Percentiles rank a stretch among this genome's conserved stretches.
These are phyloP conservation scores for Diplogelasinospora grovesii DNA, from an alignment of 495 filamentous ascomycete species.

Conservation along the genomic window DNA sequence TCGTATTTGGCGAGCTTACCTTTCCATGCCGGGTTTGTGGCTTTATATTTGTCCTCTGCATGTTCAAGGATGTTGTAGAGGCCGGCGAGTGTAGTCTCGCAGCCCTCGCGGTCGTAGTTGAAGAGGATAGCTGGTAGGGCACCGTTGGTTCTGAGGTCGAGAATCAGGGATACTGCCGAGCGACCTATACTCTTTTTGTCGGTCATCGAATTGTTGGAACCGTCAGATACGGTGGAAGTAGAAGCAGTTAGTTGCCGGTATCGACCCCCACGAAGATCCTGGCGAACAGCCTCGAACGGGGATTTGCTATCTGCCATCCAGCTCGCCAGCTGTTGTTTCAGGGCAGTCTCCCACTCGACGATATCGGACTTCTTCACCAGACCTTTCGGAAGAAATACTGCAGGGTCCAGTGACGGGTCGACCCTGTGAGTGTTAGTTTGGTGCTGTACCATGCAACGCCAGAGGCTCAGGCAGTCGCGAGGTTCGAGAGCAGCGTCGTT, in stretches of 20 bases:
- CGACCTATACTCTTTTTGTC: too few species aligned
- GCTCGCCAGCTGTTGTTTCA: slow-evolving; percentile 51
- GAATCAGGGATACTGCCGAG: slow-evolving; percentile 52
- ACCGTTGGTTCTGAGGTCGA: slow-evolving; percentile 52
- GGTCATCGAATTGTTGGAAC: background rate
- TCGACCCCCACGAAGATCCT: slow-evolving; percentile 26
- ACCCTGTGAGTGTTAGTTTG: slow-evolving; percentile 43
- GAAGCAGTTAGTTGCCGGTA: slow-evolving; percentile 3
- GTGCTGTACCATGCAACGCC: slow-evolving; percentile 50
- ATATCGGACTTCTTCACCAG: slow-evolving; percentile 54
- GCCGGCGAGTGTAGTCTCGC: slow-evolving; percentile 48
- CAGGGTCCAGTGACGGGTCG: slow-evolving; percentile 40
- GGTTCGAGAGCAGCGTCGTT: slow-evolving; percentile 61
- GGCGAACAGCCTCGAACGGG: slow-evolving; percentile 53
- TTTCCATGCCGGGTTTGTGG: slow-evolving; percentile 51
- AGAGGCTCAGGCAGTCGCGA: slow-evolving; percentile 60
- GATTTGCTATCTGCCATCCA: slow-evolving; percentile 58
- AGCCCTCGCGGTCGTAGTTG: slow-evolving; percentile 61
- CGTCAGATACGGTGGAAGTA: background rate
- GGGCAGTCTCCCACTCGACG: slow-evolving; percentile 52
- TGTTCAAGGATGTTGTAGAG: slow-evolving; percentile 44
- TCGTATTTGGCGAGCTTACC: slow-evolving; percentile 45
- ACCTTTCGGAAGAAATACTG: slow-evolving; percentile 28
- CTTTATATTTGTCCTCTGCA: slow-evolving; percentile 52
- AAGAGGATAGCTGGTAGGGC: slow-evolving; percentile 71